A percentile compares a stretch with the other conserved stretches of the same genome.
These are phyloP conservation scores for Saccharata proteae DNA, from an alignment of 2,329 filamentous ascomycete species.

Conservation along the genomic window DNA sequence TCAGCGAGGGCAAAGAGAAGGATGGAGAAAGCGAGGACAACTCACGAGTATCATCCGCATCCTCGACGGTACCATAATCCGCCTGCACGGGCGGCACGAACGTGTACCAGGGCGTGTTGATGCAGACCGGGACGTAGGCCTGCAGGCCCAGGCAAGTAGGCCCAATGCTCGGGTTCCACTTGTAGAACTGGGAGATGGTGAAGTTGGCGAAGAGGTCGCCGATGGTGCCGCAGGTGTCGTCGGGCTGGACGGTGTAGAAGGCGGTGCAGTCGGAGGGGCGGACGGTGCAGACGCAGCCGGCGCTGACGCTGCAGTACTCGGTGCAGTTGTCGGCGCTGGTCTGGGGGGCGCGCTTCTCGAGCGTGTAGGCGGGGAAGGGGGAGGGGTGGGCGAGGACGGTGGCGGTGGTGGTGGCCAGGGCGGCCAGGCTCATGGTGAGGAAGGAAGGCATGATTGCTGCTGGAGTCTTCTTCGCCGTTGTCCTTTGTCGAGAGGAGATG, in stretches of 20 bases:
- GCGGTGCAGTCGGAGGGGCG: slow-evolving; percentile 16
- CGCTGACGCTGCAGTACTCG: slow-evolving; percentile 14
- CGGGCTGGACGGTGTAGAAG: slow-evolving; percentile 17
- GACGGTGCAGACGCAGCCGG: slow-evolving; percentile 14
- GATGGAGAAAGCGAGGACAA: too few species aligned
- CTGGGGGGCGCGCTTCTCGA: background rate
- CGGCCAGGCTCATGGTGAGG: too few species aligned
- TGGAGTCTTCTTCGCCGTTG: too few species aligned
- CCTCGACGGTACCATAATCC: slow-evolving; percentile 10
- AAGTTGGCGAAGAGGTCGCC: slow-evolving; percentile 21
- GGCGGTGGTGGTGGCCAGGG: slow-evolving; percentile 2
- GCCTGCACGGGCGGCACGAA: slow-evolving; percentile 14
- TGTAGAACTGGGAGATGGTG: slow-evolving; percentile 21
- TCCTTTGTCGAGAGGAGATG: too few species aligned
- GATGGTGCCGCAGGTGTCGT: slow-evolving; percentile 20
- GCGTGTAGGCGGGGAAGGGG: slow-evolving; percentile 3
- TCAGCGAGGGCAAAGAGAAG: too few species aligned
- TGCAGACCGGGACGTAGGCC: slow-evolving; percentile 23
- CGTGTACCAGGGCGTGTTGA: slow-evolving; percentile 14
- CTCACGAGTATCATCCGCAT: slow-evolving; percentile 1
- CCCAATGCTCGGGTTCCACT: slow-evolving; percentile 20
- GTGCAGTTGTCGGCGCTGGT: slow-evolving; percentile 8
- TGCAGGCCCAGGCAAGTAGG: slow-evolving; percentile 12
- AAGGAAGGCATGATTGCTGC: background rate
- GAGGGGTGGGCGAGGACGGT: background rate